Percentiles rank a stretch among this genome's conserved stretches.
phyloP scores from a whole-genome alignment of 257 asterid species.

The Asclepias syriaca region DNA sequence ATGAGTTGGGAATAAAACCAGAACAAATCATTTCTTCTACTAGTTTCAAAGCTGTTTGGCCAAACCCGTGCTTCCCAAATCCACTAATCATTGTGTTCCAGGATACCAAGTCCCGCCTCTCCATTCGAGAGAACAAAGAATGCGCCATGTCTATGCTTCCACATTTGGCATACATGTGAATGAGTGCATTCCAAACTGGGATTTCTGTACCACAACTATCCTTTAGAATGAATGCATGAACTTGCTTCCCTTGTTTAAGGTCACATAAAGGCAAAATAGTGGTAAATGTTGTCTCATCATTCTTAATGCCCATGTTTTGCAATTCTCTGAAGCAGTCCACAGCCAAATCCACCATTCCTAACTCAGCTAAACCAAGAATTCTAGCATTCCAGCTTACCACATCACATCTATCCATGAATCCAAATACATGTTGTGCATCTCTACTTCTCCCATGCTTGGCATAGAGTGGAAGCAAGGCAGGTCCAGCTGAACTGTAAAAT shows the following conservation, averaged over 20 bases:
- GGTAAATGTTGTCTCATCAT: constrained; percentile 30
- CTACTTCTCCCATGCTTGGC: constrained; percentile 29
- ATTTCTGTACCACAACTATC: constrained; percentile 3
- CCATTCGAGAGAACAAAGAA: constrained; percentile 26
- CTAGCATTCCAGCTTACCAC: constrained; percentile 40
- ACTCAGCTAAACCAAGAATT: constrained; percentile 35
- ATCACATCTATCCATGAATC: constrained; percentile 34
- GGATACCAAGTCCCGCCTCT: constrained; percentile 31
- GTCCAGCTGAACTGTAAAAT: constrained; percentile 39
- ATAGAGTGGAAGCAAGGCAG: constrained; percentile 34
- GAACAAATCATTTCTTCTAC: constrained; percentile 28
- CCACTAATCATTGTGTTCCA: constrained; percentile 51
- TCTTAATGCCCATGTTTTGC: constrained; percentile 27
- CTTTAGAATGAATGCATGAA: constrained; percentile 28
- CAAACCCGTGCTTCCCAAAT: constrained; percentile 38
- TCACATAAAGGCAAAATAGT: constrained; percentile 31
- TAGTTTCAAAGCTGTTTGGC: constrained; percentile 29
- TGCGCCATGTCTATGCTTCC: constrained; percentile 30
- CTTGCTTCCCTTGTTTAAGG: constrained; percentile 31
- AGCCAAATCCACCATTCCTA: constrained; percentile 22
- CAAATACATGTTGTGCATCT: constrained; percentile 26
- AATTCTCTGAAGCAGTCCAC: constrained; percentile 24
- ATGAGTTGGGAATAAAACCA: constrained; percentile 27
- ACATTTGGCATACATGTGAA: constrained; percentile 38
- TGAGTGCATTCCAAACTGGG: constrained; percentile 34